phyloP scores from a whole-genome alignment of 495 filamentous ascomycete genomes.

The Hypoxylon intermedium region DNA sequence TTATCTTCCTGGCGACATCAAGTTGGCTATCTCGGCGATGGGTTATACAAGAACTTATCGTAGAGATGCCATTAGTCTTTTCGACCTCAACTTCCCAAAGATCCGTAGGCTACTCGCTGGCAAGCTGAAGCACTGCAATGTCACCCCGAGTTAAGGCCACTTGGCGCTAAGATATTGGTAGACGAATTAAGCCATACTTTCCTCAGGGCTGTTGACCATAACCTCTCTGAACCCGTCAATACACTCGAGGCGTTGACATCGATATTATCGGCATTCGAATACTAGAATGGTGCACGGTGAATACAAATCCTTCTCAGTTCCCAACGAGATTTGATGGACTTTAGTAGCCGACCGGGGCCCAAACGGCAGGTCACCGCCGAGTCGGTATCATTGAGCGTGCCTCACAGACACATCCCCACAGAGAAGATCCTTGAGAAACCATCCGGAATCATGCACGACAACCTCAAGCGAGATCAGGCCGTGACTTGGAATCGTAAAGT shows the following conservation, averaged over 20 bases:
- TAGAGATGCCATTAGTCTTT: constrained; percentile 16
- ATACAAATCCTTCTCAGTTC: constrained; percentile 1
- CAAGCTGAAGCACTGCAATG: not conserved
- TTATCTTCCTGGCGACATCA: constrained; percentile 5
- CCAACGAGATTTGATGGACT: constrained; percentile 33
- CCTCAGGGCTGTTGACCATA: constrained; percentile 13
- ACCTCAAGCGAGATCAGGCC: constrained; percentile 34
- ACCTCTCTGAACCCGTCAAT: constrained; percentile 21
- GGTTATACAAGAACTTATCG: constrained; percentile 17
- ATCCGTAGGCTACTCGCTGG: not conserved
- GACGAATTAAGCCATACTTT: constrained; percentile 10
- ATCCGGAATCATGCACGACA: constrained; percentile 14
- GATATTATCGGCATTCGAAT: constrained; percentile 22
- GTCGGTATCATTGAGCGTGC: not conserved
- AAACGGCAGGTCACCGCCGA: not conserved
- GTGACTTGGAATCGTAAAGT: constrained; percentile 42
- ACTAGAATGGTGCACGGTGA: not conserved
- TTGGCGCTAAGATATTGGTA: constrained; percentile 41
- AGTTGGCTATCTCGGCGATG: constrained; percentile 17
- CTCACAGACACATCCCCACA: not conserved
- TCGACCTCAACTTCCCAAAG: constrained; percentile 2
- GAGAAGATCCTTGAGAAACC: not conserved
- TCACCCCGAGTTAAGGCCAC: constrained; percentile 20
- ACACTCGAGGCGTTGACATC: constrained; percentile 32
- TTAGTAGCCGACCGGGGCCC: constrained; percentile 36